Base-by-base conservation (phyloP, 2,329 filamentous ascomycete species). In the Penicillium sp. region DNA sequence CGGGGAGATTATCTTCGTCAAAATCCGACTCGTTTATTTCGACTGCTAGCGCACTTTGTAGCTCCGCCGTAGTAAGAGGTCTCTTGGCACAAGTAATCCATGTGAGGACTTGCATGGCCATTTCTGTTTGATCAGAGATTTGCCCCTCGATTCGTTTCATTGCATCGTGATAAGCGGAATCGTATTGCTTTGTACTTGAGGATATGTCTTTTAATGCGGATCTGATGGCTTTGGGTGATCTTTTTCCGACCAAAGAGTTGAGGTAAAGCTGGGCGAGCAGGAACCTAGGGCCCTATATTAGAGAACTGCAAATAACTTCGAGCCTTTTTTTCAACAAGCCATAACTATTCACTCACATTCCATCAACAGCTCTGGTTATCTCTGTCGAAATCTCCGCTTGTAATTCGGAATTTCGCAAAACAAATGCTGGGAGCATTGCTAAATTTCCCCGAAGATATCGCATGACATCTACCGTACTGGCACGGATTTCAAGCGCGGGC, bases 361-460 rank as follows among this genome's bases (percentile, higher is more conserved):
- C 46, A 36, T 38, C 46, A 2, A n/a, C 19, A 13, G 33, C n/a
- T 27, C 11, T 5, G 2, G 21, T 16, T 11, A 49, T 49, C 15
- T 36, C 13, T 3, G 15, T 25, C 13, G 19, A 25, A 34, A 69
- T 64, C 34, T 65, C 56, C 23, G 56, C 44, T 44, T 62, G 58
- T 13, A 68, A 54, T 9, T 54, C 23, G 23, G 27, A 39, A 13
- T 57, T 58, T 16, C 39, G 50, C 15, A 25, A 16, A 23, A 64
- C 41, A 52, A 59, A 47, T 19, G 33, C 15, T 8, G 47, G 47
- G 15, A 50, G 47, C 9, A 27, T n/a, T 27, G 7, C 16, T 21
- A 50, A 13, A 9, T n/a, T 39, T 19, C 23, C 47, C 6, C 2
- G 21, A 16, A 50, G 21, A 29, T 27, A 50, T 7, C 33, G 21